Evolutionary conservation across 2,329 filamentous ascomycete species (phyloP), one percentile per base, ranked within the genome.

Genomic region (Ascochyta viciae-villosae): DNA sequence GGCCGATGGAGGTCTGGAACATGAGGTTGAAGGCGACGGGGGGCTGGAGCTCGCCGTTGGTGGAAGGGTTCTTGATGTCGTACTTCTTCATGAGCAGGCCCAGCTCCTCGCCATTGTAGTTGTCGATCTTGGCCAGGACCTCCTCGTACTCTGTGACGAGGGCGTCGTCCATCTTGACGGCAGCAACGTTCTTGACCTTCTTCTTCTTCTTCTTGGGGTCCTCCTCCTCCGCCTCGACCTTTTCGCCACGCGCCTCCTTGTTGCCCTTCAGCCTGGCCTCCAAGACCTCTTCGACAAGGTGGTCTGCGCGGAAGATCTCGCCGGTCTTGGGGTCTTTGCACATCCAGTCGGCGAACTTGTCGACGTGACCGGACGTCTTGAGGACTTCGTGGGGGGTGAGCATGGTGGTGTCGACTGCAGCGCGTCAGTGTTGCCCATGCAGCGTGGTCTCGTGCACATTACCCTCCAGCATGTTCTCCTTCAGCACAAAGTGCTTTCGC

Each of bases 291-390:
- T 98, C 93, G 65, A 99, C 93, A 70, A 98, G 86, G 81, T 99
- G 95, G 74, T 99, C 95, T 55, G 95, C 92, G 67, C 95, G 88
- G 75, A 99, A 87, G 73, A 97, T 96, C 77, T 99, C 95, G 74
- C 95, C 95, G 70, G 89, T 96, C 84, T 96, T 96, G 61, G 94
- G 92, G 77, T 99, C 95, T 79, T 96, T 96, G 87, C 91, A 96
- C 93, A 98, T 97, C 91, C 91, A 98, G 77, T 98, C 94, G 78
- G 92, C 90, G 73, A 98, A 98, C 79, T 96, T 96, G 78, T 97
- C 94, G 64, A 98, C 95, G 80, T 99, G 95, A 62, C 95, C 95
- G 76, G 77, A 80, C 3, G 94, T 96, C 85, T 98, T 96, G 73
- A 99, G 86, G 34, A 99, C 91, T 43, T 95, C 90, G 71, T 95